Conservation (phyloP, 306 rosid genomes). For the Corylus americana region DNA sequence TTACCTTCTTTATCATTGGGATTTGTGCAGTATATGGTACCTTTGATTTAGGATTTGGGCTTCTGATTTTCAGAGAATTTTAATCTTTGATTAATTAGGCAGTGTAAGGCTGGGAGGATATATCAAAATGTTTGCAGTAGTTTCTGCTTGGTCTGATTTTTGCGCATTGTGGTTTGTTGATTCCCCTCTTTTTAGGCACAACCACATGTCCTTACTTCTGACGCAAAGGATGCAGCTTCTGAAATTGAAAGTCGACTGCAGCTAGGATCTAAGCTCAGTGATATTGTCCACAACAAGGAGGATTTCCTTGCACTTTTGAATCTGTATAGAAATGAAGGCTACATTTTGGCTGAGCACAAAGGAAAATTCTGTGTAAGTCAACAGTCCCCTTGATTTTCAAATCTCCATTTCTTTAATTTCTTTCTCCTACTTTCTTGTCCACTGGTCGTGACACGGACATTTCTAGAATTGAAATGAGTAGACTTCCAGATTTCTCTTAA, state of each 20-base stretch:
- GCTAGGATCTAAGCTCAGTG: constrained; percentile 90
- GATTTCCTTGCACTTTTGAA: constrained; percentile 68
- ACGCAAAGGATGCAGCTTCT: constrained; percentile 81
- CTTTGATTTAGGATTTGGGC: neutral
- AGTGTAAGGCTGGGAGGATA: neutral
- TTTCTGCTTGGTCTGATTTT: neutral
- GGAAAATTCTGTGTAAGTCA: constrained; percentile 81
- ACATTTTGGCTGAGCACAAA: constrained; percentile 71
- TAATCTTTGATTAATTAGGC: constrained; percentile 4
- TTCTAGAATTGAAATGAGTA: neutral
- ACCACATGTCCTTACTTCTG: constrained; percentile 55
- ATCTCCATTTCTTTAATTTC: constrained; percentile 12
- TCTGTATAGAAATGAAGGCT: constrained; percentile 73
- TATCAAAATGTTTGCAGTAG: neutral
- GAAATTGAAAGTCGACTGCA: constrained; percentile 74
- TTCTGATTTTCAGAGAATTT: neutral
- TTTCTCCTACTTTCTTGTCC: neutral
- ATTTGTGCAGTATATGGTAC: neutral
- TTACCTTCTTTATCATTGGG: neutral
- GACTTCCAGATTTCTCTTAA: neutral
- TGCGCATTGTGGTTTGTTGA: constrained; percentile 18
- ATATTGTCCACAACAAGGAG: constrained; percentile 56
- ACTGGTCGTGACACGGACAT: neutral
- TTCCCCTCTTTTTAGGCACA: constrained; percentile 43
- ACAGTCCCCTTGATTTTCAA: constrained; percentile 6